Evolutionary conservation across 2,329 filamentous ascomycete genomes (phyloP).

Genomic region (Aspergillus neoniger): DNA sequence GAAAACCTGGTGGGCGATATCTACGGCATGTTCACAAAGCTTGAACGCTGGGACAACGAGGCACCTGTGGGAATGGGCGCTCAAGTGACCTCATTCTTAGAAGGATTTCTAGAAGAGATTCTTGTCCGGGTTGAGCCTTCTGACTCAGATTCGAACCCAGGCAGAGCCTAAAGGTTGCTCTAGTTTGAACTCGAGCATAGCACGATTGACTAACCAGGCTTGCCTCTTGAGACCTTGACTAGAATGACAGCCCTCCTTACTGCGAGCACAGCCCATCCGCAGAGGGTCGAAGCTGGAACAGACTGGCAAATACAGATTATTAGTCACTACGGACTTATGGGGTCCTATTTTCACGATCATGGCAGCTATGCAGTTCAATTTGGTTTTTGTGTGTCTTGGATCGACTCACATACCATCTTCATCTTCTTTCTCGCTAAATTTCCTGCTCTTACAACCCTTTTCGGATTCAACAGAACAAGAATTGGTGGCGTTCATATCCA

Average conservation of each 20-base stretch:
- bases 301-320: neutral
- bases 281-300: neutral
- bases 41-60: constrained; percentile 83
- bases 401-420: neutral
- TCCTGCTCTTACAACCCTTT: neutral
- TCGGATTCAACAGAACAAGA: neutral
- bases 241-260: neutral
- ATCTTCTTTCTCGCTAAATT: neutral
- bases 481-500: neutral
- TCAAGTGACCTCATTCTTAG: constrained; percentile 83
- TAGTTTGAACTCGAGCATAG: neutral
- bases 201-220: neutral
- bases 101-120: constrained; percentile 91
- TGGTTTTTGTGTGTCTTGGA: neutral
- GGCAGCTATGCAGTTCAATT: neutral
- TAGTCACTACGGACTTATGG: neutral
- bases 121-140: constrained; percentile 86
- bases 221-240: neutral
- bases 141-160: constrained; percentile 18
- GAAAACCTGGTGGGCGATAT: constrained; percentile 79
- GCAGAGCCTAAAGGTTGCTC: neutral
- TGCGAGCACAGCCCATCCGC: neutral
- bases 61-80: constrained; percentile 92
- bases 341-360: neutral
- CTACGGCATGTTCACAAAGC: constrained; percentile 79